These are phyloP conservation scores for Cardamine chenopodiifolia DNA, from an alignment of 345 rosid genomes.

Conservation along the genomic window DNA sequence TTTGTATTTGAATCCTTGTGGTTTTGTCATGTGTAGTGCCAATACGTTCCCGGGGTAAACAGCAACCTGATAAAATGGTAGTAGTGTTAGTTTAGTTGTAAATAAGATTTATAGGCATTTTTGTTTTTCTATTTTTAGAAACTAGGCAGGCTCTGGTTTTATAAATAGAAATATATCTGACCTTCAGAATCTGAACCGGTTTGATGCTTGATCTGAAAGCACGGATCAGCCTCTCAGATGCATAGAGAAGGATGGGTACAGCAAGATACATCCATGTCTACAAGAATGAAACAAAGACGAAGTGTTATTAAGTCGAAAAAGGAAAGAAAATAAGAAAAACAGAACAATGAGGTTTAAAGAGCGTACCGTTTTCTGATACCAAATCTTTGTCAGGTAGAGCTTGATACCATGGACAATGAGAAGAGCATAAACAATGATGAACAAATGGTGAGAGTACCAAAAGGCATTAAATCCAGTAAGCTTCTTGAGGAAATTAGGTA, in stretches of 20 bases:
- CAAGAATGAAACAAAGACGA: slow-evolving; percentile 18
- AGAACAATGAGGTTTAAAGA: background rate
- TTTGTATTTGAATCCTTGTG: slow-evolving; percentile 82
- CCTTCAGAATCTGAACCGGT: slow-evolving; percentile 81
- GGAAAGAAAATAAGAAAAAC: background rate
- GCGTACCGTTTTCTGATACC: slow-evolving; percentile 84
- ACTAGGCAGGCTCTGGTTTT: background rate
- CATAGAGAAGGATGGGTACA: slow-evolving; percentile 67
- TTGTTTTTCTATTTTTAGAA: background rate
- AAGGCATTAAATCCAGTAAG: slow-evolving; percentile 91
- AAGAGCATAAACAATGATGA: slow-evolving; percentile 74
- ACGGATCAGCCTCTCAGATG: slow-evolving; percentile 65
- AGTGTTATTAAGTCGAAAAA: background rate
- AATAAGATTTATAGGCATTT: background rate
- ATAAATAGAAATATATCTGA: background rate
- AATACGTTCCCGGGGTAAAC: slow-evolving; percentile 85
- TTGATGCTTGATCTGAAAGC: slow-evolving; percentile 84
- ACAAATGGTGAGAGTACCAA: slow-evolving; percentile 89
- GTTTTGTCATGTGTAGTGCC: slow-evolving; percentile 81
- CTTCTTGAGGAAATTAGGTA: slow-evolving; percentile 67
- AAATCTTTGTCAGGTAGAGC: slow-evolving; percentile 68
- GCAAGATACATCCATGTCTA: slow-evolving; percentile 96
- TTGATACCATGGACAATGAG: slow-evolving; percentile 77
- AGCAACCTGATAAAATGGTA: slow-evolving; percentile 57
- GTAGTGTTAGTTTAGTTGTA: background rate